Evolutionary conservation across 768 basidiomycete species (phyloP).

Genomic region (Mycena alexandri): DNA sequence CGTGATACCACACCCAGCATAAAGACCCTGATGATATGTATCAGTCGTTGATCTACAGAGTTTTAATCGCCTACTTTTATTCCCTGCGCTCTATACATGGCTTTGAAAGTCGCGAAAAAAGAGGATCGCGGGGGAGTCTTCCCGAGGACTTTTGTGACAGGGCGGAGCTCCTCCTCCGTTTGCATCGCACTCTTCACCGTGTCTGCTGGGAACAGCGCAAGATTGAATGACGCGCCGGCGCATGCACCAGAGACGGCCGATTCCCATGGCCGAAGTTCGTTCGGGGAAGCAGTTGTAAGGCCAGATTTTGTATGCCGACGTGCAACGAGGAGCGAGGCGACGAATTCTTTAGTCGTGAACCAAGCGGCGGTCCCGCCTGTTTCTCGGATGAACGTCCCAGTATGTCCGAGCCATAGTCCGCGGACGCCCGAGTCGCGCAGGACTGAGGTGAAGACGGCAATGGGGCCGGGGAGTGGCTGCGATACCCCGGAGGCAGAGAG

Average conservation of each 20-base stretch:
- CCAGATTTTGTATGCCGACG: slow-evolving; percentile 49
- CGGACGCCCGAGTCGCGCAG: slow-evolving; percentile 66
- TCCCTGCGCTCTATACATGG: slow-evolving; percentile 82
- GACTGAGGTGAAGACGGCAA: slow-evolving; percentile 72
- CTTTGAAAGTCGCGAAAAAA: slow-evolving; percentile 70
- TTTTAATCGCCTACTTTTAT: slow-evolving; percentile 48
- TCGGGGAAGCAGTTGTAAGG: slow-evolving; percentile 31
- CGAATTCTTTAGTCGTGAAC: slow-evolving; percentile 88
- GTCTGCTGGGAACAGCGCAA: slow-evolving; percentile 91
- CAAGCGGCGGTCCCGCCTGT: slow-evolving; percentile 89
- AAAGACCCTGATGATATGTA: slow-evolving; percentile 63
- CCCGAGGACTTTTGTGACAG: slow-evolving; percentile 41
- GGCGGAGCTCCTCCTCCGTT: slow-evolving; percentile 86
- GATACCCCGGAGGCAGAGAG: background rate
- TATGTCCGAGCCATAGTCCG: slow-evolving; percentile 68
- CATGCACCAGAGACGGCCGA: slow-evolving; percentile 83
- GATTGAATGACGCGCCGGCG: slow-evolving; percentile 84
- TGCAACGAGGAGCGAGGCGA: slow-evolving; percentile 72
- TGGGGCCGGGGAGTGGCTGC: slow-evolving; percentile 71
- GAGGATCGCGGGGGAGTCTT: slow-evolving; percentile 52
- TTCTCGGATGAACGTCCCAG: slow-evolving; percentile 88
- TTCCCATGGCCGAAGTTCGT: slow-evolving; percentile 72
- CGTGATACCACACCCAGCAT: slow-evolving; percentile 92
- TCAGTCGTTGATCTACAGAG: background rate
- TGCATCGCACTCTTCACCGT: slow-evolving; percentile 92